phyloP scores from a whole-genome alignment of 768 basidiomycete genomes.

The Podaxis sp. region DNA sequence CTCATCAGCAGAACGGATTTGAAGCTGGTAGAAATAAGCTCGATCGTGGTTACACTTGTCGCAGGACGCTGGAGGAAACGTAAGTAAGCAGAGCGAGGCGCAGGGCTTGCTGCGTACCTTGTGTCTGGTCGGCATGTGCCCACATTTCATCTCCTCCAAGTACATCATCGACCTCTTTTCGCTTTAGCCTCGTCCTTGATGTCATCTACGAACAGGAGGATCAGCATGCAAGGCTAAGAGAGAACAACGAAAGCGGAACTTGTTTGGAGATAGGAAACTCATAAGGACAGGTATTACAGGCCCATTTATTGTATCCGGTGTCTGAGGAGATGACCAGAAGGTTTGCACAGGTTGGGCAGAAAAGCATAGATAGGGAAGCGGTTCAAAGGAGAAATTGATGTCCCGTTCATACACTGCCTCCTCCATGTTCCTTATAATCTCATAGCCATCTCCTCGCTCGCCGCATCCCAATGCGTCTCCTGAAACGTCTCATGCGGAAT shows the following conservation, averaged over 20 bases:
- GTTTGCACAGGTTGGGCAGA: slow-evolving; percentile 95
- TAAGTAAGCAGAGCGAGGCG: not conserved
- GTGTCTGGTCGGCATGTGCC: slow-evolving; percentile 89
- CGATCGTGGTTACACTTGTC: slow-evolving; percentile 81
- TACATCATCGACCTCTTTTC: slow-evolving; percentile 96
- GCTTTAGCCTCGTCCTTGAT: slow-evolving; percentile 77
- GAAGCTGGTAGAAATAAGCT: slow-evolving; percentile 95
- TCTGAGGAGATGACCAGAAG: slow-evolving; percentile 76
- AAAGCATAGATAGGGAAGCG: slow-evolving; percentile 59
- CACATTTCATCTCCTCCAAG: slow-evolving; percentile 92
- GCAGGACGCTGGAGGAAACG: slow-evolving; percentile 43
- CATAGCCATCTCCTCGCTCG: not conserved
- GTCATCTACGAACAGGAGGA: slow-evolving; percentile 67
- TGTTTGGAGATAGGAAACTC: slow-evolving; percentile 91
- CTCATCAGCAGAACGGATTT: slow-evolving; percentile 92
- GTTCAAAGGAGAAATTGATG: not conserved
- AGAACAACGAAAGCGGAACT: slow-evolving; percentile 35
- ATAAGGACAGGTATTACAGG: slow-evolving; percentile 92
- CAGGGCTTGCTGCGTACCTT: slow-evolving; percentile 44
- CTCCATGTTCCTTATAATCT: slow-evolving; percentile 3
- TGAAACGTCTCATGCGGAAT: slow-evolving; percentile 12
- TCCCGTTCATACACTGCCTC: slow-evolving; percentile 8
- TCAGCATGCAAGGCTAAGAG: not conserved
- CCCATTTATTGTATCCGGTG: slow-evolving; percentile 88
- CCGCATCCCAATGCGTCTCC: slow-evolving; percentile 13